A percentile compares a stretch with the other conserved stretches of the same genome.
Evolutionary conservation across 2,329 filamentous ascomycete genomes (phyloP).

Genomic region (Alternaria hordeiaustralica): DNA sequence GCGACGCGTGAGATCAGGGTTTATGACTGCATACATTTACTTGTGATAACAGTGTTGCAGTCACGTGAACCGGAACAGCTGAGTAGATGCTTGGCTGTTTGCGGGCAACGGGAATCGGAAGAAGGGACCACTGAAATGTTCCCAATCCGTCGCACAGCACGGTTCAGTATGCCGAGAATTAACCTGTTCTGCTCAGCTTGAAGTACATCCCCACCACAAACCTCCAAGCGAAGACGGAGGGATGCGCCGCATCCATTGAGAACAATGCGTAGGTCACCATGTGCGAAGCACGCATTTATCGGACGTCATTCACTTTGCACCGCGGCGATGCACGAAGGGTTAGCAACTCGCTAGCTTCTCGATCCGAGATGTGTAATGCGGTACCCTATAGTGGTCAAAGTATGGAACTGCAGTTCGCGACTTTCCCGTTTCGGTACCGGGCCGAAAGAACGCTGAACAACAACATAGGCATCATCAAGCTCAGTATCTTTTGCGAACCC

Average conservation of each 20-base stretch:
- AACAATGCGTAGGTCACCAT: not conserved
- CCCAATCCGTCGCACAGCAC: not conserved
- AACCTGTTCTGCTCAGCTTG: not conserved
- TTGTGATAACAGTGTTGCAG: not conserved
- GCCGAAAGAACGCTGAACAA: not conserved
- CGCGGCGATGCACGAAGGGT: not conserved
- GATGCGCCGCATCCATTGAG: not conserved
- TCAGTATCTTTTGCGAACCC: constrained; percentile 4
- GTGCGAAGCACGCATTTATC: not conserved
- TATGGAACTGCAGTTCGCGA: not conserved
- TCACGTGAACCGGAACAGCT: constrained; percentile 1
- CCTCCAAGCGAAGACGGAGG: not conserved
- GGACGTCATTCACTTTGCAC: not conserved
- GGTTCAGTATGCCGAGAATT: not conserved
- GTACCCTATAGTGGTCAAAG: not conserved
- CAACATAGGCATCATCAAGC: not conserved
- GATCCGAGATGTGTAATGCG: not conserved
- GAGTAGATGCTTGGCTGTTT: not conserved
- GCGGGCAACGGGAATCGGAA: not conserved
- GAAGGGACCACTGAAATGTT: not conserved
- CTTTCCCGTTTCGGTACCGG: not conserved
- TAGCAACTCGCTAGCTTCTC: not conserved
- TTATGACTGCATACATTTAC: constrained; percentile 4
- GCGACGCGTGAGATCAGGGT: constrained; percentile 5
- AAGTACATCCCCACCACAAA: not conserved